Evolutionary conservation across 31 red algal species (phyloP).

Genomic region (Asparagopsis taxiformis): DNA sequence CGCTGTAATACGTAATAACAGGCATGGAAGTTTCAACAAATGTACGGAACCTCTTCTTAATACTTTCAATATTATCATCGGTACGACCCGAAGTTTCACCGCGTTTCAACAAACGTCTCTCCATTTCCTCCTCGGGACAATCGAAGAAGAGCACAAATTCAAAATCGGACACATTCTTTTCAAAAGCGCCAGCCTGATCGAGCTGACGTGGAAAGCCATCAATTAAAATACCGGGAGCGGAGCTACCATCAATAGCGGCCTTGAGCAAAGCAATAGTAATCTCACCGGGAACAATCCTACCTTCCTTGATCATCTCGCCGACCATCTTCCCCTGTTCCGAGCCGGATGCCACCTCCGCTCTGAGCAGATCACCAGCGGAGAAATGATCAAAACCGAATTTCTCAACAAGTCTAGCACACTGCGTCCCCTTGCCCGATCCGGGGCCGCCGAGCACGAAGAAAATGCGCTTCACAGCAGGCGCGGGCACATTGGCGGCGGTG

Average conservation of each 20-base stretch:
- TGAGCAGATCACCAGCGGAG: constrained; percentile 88
- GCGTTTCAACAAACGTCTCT: constrained; percentile 81
- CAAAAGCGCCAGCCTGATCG: constrained; percentile 90
- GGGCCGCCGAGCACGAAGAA: constrained; percentile 98
- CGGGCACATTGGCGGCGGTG: constrained; percentile 8
- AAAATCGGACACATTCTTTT: constrained; percentile 79
- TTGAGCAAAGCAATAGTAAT: constrained; percentile 82
- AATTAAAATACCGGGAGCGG: constrained; percentile 87
- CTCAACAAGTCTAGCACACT: constrained; percentile 76
- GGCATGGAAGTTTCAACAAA: constrained; percentile 96
- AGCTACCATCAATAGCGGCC: constrained; percentile 61
- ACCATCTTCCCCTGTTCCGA: constrained; percentile 69
- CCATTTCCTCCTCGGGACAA: constrained; percentile 97
- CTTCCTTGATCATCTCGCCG: constrained; percentile 83
- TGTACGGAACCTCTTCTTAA: constrained; percentile 96
- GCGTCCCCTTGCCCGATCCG: constrained; percentile 96
- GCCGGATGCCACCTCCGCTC: constrained; percentile 67
- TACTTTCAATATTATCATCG: constrained; percentile 91
- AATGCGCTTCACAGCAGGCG: constrained; percentile 15
- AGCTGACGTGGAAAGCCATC: constrained; percentile 97
- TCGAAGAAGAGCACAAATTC: constrained; percentile 98
- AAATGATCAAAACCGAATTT: constrained; percentile 80
- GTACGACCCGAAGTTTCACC: constrained; percentile 84
- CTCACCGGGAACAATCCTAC: constrained; percentile 89
- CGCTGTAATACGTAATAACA: constrained; percentile 89